These are phyloP conservation scores for Exutisphaerella laricina DNA, from an alignment of 2,329 filamentous ascomycete species.

Conservation along the genomic window DNA sequence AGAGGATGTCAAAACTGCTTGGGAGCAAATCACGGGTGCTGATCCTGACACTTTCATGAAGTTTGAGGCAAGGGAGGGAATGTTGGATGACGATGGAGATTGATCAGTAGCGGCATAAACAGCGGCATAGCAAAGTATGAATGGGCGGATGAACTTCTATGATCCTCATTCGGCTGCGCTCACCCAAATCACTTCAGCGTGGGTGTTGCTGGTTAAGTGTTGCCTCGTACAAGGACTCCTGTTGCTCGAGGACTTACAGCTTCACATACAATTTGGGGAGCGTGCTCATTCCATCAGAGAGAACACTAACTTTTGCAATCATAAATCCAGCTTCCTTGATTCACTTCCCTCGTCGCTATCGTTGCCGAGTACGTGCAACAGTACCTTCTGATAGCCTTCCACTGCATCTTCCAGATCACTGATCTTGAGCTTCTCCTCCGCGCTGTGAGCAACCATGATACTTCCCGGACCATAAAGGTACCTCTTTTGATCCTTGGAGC, in stretches of 20 bases:
- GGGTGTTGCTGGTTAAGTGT: too few relatives aligned
- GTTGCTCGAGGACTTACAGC: too few relatives aligned
- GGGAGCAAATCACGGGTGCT: slow-evolving; percentile 57
- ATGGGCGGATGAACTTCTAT: too few relatives aligned
- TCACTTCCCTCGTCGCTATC: slow-evolving; percentile 2
- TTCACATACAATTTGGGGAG: too few relatives aligned
- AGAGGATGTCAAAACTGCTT: slow-evolving; percentile 61
- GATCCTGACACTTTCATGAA: slow-evolving; percentile 60
- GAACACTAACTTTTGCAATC: too few relatives aligned
- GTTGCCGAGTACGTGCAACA: slow-evolving; percentile 11
- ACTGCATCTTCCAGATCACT: slow-evolving; percentile 72
- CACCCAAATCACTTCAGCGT: too few relatives aligned
- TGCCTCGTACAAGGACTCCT: too few relatives aligned
- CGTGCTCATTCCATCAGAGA: too few relatives aligned
- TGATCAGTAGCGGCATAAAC: too few relatives aligned
- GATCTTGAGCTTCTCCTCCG: slow-evolving; percentile 72
- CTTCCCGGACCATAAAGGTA: slow-evolving; percentile 60
- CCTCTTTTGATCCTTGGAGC: slow-evolving; percentile 49
- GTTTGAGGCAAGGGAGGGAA: slow-evolving; percentile 56
- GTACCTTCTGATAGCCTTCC: slow-evolving; percentile 62
- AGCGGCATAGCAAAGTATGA: too few relatives aligned
- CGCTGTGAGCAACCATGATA: slow-evolving; percentile 83
- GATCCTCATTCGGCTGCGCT: too few relatives aligned
- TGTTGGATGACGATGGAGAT: slow-evolving; percentile 13
- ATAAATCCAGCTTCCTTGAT: too few relatives aligned